Percentiles rank a stretch among this genome's conserved stretches.
phyloP scores from a whole-genome alignment of 495 filamentous ascomycete species.

The Annulohypoxylon nitens region DNA sequence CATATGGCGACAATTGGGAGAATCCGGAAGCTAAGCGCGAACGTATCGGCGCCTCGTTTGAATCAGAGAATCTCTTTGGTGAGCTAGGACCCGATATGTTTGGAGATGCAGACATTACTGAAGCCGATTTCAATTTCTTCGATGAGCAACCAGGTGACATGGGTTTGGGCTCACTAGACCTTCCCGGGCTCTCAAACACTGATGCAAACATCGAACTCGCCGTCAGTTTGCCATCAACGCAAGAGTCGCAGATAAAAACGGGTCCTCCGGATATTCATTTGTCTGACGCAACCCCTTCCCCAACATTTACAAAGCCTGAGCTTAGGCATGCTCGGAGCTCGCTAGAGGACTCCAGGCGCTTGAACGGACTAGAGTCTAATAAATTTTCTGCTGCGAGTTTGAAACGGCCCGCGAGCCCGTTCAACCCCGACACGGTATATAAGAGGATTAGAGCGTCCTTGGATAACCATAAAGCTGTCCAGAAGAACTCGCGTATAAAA shows the following conservation, averaged over 20 bases:
- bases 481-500: constrained; percentile 40
- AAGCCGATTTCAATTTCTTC: constrained; percentile 93
- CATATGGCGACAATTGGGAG: constrained; percentile 54
- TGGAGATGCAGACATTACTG: constrained; percentile 83
- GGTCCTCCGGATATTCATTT: constrained; percentile 44
- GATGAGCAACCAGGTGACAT: constrained; percentile 65
- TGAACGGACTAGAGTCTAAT: constrained; percentile 45
- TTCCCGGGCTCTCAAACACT: constrained; percentile 41
- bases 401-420: constrained; percentile 62
- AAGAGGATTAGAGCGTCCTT: constrained; percentile 62
- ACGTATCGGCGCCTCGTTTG: constrained; percentile 55
- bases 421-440: constrained; percentile 66
- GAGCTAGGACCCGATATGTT: constrained; percentile 83
- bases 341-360: constrained; percentile 50
- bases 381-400: constrained; percentile 46
- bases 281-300: constrained; percentile 22
- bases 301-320: constrained; percentile 62
- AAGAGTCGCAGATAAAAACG: constrained; percentile 35
- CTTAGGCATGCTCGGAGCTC: constrained; percentile 63
- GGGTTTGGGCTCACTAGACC: constrained; percentile 55
- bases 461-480: constrained; percentile 43
- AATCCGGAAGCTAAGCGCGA: constrained; percentile 55
- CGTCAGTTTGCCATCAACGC: constrained; percentile 20
- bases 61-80: constrained; percentile 76
- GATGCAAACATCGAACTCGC: constrained; percentile 37